phyloP scores from a whole-genome alignment of 768 basidiomycete genomes.

The Termitomyces sp. region DNA sequence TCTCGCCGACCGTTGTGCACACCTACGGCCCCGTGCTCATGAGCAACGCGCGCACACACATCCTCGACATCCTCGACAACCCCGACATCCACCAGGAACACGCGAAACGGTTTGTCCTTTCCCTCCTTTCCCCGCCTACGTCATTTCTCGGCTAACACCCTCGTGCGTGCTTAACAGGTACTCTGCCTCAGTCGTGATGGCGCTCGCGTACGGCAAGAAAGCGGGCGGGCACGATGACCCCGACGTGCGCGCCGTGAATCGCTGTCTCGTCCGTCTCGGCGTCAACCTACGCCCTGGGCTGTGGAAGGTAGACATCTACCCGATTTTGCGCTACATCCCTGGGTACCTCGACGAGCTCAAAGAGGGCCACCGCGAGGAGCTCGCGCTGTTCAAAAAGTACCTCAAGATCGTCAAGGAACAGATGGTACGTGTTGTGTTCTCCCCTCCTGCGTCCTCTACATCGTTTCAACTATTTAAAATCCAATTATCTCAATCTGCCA shows the following conservation, averaged over 20 bases:
- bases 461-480: no score
- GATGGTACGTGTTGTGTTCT: constrained; percentile 33
- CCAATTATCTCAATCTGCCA: no score
- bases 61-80: constrained; percentile 41
- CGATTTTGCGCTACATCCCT: constrained; percentile 49
- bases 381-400: constrained; percentile 53
- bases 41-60: constrained; percentile 40
- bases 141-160: not conserved
- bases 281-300: constrained; percentile 41
- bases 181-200: constrained; percentile 49
- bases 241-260: constrained; percentile 45
- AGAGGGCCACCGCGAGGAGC: constrained; percentile 55
- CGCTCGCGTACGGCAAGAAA: constrained; percentile 47
- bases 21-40: constrained; percentile 51
- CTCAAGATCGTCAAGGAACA: constrained; percentile 43
- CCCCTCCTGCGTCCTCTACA: no score
- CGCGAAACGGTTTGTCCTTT: constrained; percentile 34
- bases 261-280: constrained; percentile 45
- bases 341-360: constrained; percentile 60
- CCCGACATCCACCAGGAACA: constrained; percentile 53
- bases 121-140: not conserved
- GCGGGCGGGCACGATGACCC: constrained; percentile 44
- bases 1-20: constrained; percentile 51
- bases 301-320: constrained; percentile 48
- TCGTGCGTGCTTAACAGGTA: constrained; percentile 30